Evolutionary conservation across 139 green algal genomes (phyloP).

Genomic region (Protoeuglena noctilucae): DNA sequence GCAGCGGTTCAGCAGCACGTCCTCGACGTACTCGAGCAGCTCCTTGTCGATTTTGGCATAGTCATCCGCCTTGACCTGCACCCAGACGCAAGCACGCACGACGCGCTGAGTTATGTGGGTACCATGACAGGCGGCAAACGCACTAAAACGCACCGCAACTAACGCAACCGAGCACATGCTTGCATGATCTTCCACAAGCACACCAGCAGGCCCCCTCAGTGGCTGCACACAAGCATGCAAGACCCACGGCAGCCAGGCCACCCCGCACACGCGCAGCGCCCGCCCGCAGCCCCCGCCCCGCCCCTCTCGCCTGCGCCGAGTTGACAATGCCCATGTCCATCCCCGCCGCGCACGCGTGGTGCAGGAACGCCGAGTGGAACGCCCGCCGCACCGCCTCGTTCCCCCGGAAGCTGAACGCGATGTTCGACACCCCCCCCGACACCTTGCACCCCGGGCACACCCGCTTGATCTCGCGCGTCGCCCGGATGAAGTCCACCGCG

Average conservation of each 20-base stretch:
- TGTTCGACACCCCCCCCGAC: conserved; percentile 91
- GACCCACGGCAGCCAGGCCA: conserved; percentile 8
- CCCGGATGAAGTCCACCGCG: conserved; percentile 91
- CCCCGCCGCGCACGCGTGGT: conserved; percentile 80
- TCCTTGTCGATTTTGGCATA: conserved; percentile 97
- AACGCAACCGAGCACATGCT: neutral
- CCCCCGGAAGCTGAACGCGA: conserved; percentile 95
- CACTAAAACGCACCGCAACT: conserved; percentile 1
- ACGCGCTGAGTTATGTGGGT: too few relatives aligned
- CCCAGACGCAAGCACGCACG: too few relatives aligned
- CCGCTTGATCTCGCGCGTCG: conserved; percentile 82
- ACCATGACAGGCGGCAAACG: too few relatives aligned
- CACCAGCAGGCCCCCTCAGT: too few relatives aligned
- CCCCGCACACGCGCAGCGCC: neutral
- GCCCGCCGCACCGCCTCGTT: conserved; percentile 84
- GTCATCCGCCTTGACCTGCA: conserved; percentile 72
- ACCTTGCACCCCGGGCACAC: conserved; percentile 88
- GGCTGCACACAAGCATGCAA: too few relatives aligned
- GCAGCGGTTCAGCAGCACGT: conserved; percentile 92
- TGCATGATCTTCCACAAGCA: neutral
- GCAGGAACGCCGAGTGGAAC: conserved; percentile 87
- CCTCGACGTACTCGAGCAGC: conserved; percentile 88
- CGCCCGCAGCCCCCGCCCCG: too few relatives aligned
- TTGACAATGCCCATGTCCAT: conserved; percentile 99
- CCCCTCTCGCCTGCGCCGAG: conserved; percentile 57